These are phyloP conservation scores for Calycina marina DNA, from an alignment of 2,329 filamentous ascomycete species.

Conservation along the genomic window DNA sequence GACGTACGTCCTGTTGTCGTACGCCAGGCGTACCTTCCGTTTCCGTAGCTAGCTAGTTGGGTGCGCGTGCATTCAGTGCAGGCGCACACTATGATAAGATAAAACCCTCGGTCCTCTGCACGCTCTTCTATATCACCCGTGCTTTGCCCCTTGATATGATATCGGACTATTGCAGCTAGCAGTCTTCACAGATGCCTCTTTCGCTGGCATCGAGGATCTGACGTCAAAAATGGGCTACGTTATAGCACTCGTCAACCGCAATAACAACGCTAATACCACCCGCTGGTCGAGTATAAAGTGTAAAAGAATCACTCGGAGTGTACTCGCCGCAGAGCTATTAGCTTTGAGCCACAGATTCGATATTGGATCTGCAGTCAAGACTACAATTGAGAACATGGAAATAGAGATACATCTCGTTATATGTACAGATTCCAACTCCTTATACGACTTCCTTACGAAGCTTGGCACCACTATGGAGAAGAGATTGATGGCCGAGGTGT, in stretches of 20 bases:
- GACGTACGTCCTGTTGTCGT: too few relatives aligned
- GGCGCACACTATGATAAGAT: too few relatives aligned
- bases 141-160: too few relatives aligned
- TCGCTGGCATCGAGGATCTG: conserved; percentile 4
- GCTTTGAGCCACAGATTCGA: neutral
- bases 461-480: neutral
- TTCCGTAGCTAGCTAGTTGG: too few relatives aligned
- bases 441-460: neutral
- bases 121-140: too few relatives aligned
- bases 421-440: neutral
- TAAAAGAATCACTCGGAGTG: neutral
- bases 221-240: conserved; percentile 4
- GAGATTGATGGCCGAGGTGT: neutral
- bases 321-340: neutral
- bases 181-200: neutral
- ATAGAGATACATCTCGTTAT: neutral
- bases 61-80: too few relatives aligned
- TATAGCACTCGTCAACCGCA: conserved; percentile 2
- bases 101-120: too few relatives aligned
- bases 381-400: neutral
- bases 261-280: conserved; percentile 3
- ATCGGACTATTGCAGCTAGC: neutral
- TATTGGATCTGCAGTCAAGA: neutral
- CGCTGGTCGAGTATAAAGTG: conserved; percentile 4
- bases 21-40: too few relatives aligned